Conservation (phyloP, 2,329 filamentous ascomycete species). For the Phoma sp. region DNA sequence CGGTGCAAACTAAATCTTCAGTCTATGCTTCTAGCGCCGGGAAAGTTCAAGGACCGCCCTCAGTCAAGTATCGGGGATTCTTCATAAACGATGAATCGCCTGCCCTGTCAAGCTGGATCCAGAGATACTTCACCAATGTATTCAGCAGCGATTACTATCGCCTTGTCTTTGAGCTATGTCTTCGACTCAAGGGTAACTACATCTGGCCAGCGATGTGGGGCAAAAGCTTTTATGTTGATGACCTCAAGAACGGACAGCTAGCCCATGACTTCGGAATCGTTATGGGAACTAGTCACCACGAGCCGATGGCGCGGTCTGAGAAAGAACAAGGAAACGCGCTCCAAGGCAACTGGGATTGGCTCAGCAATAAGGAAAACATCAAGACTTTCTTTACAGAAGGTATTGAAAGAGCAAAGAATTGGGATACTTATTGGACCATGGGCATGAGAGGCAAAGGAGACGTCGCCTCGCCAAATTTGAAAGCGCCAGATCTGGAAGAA, state of each 20-base stretch:
- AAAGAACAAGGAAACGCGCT: background rate
- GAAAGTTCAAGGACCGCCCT: background rate
- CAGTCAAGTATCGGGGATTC: slow-evolving; percentile 3
- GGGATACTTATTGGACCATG: background rate
- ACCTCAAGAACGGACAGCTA: background rate
- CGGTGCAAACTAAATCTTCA: background rate
- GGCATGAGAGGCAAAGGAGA: slow-evolving; percentile 1
- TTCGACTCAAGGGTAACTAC: background rate
- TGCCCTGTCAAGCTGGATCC: background rate
- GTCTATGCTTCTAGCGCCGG: background rate
- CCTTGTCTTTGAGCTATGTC: background rate
- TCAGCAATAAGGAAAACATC: background rate
- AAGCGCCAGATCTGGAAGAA: background rate
- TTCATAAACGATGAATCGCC: slow-evolving; percentile 4
- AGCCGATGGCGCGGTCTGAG: background rate
- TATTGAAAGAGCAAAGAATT: background rate
- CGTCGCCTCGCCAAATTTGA: background rate
- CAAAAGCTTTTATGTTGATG: background rate
- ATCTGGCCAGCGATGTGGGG: slow-evolving; percentile 1
- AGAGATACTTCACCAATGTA: background rate
- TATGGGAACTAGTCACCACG: background rate
- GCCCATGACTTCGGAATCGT: background rate
- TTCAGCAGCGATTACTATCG: background rate
- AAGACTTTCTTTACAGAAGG: background rate
- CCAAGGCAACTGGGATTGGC: background rate